Conservation (phyloP, 2,329 filamentous ascomycete species). For the Colletotrichum somersetense region DNA sequence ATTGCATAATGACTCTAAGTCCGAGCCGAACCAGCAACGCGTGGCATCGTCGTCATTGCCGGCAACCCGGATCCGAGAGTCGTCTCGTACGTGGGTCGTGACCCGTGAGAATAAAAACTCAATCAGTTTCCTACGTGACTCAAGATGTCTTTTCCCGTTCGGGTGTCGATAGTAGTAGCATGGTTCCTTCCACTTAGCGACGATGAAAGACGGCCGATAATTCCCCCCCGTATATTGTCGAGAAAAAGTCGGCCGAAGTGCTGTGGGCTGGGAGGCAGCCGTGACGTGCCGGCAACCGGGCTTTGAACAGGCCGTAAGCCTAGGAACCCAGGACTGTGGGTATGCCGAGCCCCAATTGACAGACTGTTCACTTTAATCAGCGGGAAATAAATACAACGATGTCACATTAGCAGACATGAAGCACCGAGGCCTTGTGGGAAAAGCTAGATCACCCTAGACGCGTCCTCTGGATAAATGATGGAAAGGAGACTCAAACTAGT, state of each 20-base stretch:
- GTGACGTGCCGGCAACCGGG: background rate
- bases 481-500: background rate
- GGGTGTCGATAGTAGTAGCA: background rate
- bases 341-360: slow-evolving; percentile 18
- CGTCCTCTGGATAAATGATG: background rate
- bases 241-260: background rate
- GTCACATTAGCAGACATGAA: too few relatives aligned
- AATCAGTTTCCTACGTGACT: slow-evolving; percentile 1
- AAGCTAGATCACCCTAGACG: background rate
- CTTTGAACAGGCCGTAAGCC: background rate
- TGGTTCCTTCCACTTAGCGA: background rate
- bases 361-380: slow-evolving; percentile 23
- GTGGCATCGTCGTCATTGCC: background rate
- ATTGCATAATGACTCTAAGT: background rate
- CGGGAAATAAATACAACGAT: slow-evolving; percentile 10
- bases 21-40: background rate
- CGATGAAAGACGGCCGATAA: too few relatives aligned
- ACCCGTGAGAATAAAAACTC: background rate
- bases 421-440: background rate
- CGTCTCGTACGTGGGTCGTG: background rate
- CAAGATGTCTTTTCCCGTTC: background rate
- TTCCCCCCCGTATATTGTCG: background rate
- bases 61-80: background rate
- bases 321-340: background rate
- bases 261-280: slow-evolving; percentile 5